Conservation (phyloP, 441 rosid species). For the Eutrema salsugineum region DNA sequence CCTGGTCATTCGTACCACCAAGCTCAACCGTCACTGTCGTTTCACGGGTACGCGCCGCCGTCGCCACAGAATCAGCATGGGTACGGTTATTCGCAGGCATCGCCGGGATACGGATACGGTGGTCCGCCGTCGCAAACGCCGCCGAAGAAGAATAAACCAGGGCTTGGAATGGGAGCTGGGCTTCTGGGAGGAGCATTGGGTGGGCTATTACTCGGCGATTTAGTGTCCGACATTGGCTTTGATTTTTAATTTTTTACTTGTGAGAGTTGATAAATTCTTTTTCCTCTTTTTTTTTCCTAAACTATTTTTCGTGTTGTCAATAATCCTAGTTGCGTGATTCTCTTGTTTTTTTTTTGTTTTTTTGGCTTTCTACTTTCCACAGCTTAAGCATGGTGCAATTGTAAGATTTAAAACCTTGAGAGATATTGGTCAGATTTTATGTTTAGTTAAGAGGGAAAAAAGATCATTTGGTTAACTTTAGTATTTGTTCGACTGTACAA, state of each 20-base stretch:
- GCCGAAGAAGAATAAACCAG: slow-evolving; percentile 42
- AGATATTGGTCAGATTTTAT: too few species aligned
- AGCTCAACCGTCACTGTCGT: slow-evolving; percentile 17
- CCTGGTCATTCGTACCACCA: slow-evolving; percentile 16
- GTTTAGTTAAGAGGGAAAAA: background rate
- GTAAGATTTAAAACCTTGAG: too few species aligned
- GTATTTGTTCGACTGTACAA: background rate
- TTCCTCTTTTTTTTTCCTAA: background rate
- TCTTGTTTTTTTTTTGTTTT: too few species aligned
- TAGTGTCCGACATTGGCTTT: slow-evolving; percentile 52
- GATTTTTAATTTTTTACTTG: slow-evolving; percentile 6
- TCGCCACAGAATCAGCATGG: slow-evolving; percentile 7
- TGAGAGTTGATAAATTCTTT: background rate
- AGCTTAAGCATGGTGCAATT: too few species aligned
- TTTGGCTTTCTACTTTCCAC: too few species aligned
- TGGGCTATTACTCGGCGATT: slow-evolving; percentile 64
- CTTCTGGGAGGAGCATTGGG: slow-evolving; percentile 45
- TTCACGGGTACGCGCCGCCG: slow-evolving; percentile 13
- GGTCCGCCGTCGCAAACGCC: slow-evolving; percentile 22
- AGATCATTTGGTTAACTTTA: background rate
- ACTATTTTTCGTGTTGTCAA: too few species aligned
- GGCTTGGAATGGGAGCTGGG: slow-evolving; percentile 74
- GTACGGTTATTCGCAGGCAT: slow-evolving; percentile 2
- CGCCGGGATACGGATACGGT: slow-evolving; percentile 33
- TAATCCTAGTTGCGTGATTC: too few species aligned